Conservation (phyloP, 192 early-diverging fungal species). For the Entomortierella parvispora region DNA sequence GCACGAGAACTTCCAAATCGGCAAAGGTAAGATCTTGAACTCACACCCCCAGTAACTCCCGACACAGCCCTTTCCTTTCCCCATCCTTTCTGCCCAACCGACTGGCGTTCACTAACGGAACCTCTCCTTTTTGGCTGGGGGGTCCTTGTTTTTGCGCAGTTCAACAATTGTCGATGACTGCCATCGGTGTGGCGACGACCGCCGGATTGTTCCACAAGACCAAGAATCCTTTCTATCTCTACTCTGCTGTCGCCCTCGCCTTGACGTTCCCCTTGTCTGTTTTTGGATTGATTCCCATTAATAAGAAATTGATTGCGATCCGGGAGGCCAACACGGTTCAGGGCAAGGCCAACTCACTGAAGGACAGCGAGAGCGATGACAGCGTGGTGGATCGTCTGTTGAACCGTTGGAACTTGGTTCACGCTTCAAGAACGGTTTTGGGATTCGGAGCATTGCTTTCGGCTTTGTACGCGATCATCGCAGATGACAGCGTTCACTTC, state of each 20-base stretch:
- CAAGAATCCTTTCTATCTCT: conserved; percentile 36
- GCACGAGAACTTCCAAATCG: conserved; percentile 4
- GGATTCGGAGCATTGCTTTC: conserved; percentile 18
- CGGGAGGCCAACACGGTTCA: conserved; percentile 34
- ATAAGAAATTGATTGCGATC: conserved; percentile 37
- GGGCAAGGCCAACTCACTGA: conserved; percentile 35
- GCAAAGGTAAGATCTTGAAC: conserved; percentile 7
- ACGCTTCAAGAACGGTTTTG: conserved; percentile 20
- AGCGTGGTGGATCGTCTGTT: conserved; percentile 13
- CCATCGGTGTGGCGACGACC: conserved; percentile 5
- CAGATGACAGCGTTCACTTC: conserved; percentile 30
- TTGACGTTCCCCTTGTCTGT: conserved; percentile 17
- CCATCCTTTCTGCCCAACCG: not conserved
- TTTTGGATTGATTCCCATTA: conserved; percentile 7
- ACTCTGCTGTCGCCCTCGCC: conserved; percentile 25
- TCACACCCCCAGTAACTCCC: not conserved
- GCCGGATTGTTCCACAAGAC: conserved; percentile 41
- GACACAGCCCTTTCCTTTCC: not conserved
- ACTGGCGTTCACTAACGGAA: too few species aligned
- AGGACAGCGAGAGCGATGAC: conserved; percentile 33
- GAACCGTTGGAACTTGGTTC: conserved; percentile 22
- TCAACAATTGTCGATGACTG: conserved; percentile 6
- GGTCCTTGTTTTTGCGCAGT: conserved; percentile 14
- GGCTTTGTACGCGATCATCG: conserved; percentile 17
- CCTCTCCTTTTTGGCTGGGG: too few species aligned